phyloP scores from a whole-genome alignment of 2,329 filamentous ascomycete genomes.

The Colletotrichum musae region DNA sequence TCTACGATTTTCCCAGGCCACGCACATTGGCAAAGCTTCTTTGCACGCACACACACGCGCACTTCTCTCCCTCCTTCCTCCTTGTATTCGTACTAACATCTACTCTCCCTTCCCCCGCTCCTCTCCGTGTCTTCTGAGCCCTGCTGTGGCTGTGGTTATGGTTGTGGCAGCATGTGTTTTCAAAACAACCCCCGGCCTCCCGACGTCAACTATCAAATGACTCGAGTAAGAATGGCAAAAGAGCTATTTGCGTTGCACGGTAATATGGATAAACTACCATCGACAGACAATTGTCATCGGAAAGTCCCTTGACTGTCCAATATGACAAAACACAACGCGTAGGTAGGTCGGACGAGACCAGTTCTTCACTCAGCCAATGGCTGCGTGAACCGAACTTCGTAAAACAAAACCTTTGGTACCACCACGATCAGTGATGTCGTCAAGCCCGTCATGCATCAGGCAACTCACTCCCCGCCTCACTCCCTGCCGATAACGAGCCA shows the following conservation, averaged over 20 bases:
- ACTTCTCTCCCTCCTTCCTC: background rate
- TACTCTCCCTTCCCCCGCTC: too few species aligned
- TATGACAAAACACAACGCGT: background rate
- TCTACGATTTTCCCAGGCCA: slow-evolving; percentile 26
- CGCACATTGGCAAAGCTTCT: slow-evolving; percentile 42
- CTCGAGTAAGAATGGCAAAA: too few species aligned
- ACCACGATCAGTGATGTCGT: slow-evolving; percentile 4
- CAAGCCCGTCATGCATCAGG: too few species aligned
- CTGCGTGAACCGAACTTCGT: slow-evolving; percentile 16
- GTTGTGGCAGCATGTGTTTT: too few species aligned
- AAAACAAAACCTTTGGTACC: background rate
- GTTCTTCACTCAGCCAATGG: slow-evolving; percentile 3
- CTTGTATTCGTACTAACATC: background rate
- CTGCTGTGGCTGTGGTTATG: too few species aligned
- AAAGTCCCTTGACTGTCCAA: background rate
- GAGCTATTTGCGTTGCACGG: too few species aligned
- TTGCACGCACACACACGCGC: slow-evolving; percentile 20
- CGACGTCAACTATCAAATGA: too few species aligned
- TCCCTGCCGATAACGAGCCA: slow-evolving; percentile 1
- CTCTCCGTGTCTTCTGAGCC: too few species aligned
- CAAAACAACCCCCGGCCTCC: too few species aligned
- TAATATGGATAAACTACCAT: too few species aligned
- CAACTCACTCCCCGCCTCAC: slow-evolving; percentile 1
- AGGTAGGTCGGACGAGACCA: slow-evolving; percentile 17
- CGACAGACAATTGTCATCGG: background rate